phyloP scores from a whole-genome alignment of 2,329 filamentous ascomycete species.

The Aspergillus hortae region DNA sequence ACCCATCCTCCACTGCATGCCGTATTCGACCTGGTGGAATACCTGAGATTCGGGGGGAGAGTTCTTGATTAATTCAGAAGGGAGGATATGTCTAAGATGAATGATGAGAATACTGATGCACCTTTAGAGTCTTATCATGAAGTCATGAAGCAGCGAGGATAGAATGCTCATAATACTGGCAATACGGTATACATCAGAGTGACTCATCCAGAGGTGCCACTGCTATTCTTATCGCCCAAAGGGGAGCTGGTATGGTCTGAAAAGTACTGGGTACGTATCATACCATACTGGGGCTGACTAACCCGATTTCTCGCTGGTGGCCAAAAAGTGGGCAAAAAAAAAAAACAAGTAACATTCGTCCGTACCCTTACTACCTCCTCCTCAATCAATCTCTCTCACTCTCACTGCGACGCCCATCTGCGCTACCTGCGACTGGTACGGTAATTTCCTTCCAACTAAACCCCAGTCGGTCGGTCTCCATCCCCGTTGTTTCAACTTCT shows the following conservation, averaged over 20 bases:
- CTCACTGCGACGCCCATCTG: neutral
- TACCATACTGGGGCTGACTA: constrained; percentile 2
- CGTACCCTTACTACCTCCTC: neutral
- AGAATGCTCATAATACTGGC: too few species aligned
- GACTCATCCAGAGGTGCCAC: too few species aligned
- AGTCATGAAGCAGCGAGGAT: too few species aligned
- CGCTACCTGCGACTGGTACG: neutral
- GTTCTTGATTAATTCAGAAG: too few species aligned
- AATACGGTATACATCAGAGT: too few species aligned
- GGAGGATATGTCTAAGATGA: too few species aligned
- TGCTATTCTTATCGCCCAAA: too few species aligned
- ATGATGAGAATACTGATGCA: too few species aligned
- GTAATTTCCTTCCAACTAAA: constrained; percentile 10
- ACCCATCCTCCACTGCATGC: neutral
- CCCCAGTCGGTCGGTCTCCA: constrained; percentile 14
- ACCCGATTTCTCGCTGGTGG: constrained; percentile 7
- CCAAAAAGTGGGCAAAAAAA: constrained; percentile 8
- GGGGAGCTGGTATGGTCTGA: neutral
- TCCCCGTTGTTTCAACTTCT: constrained; percentile 18
- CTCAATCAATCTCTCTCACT: neutral
- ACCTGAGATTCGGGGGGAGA: neutral
- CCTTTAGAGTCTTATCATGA: too few species aligned
- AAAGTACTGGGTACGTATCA: constrained; percentile 4
- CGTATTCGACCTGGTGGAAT: neutral
- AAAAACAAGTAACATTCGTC: neutral